Percentiles rank a stretch among this genome's conserved stretches.
These are phyloP conservation scores for Pythium insidiosum DNA, from an alignment of 352 stramenopile species.

Conservation along the genomic window DNA sequence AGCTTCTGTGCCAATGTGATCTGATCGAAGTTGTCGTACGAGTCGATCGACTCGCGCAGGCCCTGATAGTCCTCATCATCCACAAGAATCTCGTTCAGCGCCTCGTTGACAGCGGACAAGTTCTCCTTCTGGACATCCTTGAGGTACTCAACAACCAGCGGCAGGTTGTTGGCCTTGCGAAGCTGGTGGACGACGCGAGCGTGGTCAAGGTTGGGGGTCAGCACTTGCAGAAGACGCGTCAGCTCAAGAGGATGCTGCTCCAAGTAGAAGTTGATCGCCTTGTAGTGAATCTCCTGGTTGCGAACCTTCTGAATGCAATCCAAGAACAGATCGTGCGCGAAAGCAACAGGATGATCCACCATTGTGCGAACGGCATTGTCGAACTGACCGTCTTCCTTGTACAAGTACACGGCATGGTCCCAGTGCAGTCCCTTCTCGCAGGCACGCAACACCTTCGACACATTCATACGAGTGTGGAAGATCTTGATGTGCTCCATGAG, in stretches of 20 bases:
- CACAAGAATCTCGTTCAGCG: slow-evolving; percentile 94
- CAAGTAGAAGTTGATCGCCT: slow-evolving; percentile 98
- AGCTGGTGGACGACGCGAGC: slow-evolving; percentile 98
- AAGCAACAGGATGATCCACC: slow-evolving; percentile 97
- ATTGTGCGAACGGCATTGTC: slow-evolving; percentile 99
- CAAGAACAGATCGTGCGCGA: slow-evolving; percentile 98
- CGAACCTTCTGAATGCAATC: slow-evolving; percentile 99
- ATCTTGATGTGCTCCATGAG: slow-evolving; percentile 99
- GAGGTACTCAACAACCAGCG: slow-evolving; percentile 96
- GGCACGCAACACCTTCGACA: slow-evolving; percentile 95
- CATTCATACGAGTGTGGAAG: slow-evolving; percentile 99
- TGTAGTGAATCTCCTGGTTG: slow-evolving; percentile 99
- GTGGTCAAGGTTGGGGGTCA: slow-evolving; percentile 98
- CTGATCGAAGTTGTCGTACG: slow-evolving; percentile 99
- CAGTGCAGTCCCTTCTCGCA: slow-evolving; percentile 98
- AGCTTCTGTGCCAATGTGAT: slow-evolving; percentile 98
- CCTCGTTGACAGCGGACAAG: slow-evolving; percentile 98
- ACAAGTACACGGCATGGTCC: slow-evolving; percentile 98
- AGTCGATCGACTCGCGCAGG: slow-evolving; percentile 96
- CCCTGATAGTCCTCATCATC: slow-evolving; percentile 98
- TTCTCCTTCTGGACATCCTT: slow-evolving; percentile 99
- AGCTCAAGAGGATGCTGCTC: slow-evolving; percentile 96
- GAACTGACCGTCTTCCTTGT: slow-evolving; percentile 99
- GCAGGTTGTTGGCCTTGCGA: slow-evolving; percentile 95
- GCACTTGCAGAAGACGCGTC: slow-evolving; percentile 95